These are phyloP conservation scores for Wickerhamiella hasegawae DNA, from an alignment of 805 yeast genomes.

Conservation along the genomic window DNA sequence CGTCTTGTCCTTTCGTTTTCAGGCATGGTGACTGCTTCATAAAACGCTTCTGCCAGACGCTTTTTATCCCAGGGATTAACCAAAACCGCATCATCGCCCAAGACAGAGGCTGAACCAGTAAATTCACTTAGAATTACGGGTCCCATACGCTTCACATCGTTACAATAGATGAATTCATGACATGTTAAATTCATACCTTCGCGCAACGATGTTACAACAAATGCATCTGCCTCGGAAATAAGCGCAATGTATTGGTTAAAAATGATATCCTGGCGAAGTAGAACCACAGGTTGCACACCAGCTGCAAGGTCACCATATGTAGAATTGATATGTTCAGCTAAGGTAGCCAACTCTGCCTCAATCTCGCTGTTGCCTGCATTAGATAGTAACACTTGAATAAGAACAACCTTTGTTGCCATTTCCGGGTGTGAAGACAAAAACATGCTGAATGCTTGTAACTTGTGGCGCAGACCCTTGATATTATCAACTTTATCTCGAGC, in stretches of 20 bases:
- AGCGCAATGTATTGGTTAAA: slow-evolving; percentile 83
- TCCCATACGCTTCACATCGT: slow-evolving; percentile 31
- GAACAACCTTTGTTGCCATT: slow-evolving; percentile 48
- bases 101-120: slow-evolving; percentile 79
- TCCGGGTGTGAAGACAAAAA: slow-evolving; percentile 61
- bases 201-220: slow-evolving; percentile 78
- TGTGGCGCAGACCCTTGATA: slow-evolving; percentile 77
- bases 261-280: slow-evolving; percentile 75
- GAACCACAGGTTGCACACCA: slow-evolving; percentile 64
- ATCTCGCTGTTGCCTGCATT: slow-evolving; percentile 39
- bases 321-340: slow-evolving; percentile 77
- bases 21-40: slow-evolving; percentile 49
- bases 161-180: slow-evolving; percentile 78
- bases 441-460: slow-evolving; percentile 70
- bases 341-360: slow-evolving; percentile 56
- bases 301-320: slow-evolving; percentile 49
- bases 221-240: slow-evolving; percentile 69
- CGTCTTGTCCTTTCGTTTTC: slow-evolving; percentile 38
- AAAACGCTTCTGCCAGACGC: slow-evolving; percentile 47
- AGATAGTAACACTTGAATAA: slow-evolving; percentile 63
- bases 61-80: slow-evolving; percentile 85
- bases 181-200: slow-evolving; percentile 96
- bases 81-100: slow-evolving; percentile 49
- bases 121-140: slow-evolving; percentile 83
- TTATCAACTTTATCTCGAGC: slow-evolving; percentile 80